phyloP scores from a whole-genome alignment of 2,329 filamentous ascomycete genomes.

The Scytalidium lignicola region DNA sequence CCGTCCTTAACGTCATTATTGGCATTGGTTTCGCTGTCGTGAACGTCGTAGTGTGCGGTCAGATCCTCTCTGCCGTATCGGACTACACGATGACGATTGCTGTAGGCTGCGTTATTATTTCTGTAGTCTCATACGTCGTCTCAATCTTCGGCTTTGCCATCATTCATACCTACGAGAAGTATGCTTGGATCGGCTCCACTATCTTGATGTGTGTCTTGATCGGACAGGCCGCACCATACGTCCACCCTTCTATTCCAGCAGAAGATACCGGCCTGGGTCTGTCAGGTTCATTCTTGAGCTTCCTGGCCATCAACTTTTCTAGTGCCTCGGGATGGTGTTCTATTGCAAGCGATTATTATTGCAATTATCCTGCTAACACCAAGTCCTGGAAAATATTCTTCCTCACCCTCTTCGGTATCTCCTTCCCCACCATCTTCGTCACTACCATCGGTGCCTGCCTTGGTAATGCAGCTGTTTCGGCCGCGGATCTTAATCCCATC shows the following conservation, averaged over 20 bases:
- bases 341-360: slow-evolving; percentile 27
- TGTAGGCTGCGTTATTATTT: slow-evolving; percentile 28
- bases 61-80: slow-evolving; percentile 25
- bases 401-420: slow-evolving; percentile 22
- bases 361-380: slow-evolving; percentile 26
- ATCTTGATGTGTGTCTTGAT: slow-evolving; percentile 43
- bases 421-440: slow-evolving; percentile 30
- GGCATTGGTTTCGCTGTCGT: slow-evolving; percentile 36
- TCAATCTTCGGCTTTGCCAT: slow-evolving; percentile 32
- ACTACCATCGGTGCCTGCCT: slow-evolving; percentile 38
- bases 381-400: slow-evolving; percentile 26
- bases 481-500: slow-evolving; percentile 30
- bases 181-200: slow-evolving; percentile 42
- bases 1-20: slow-evolving; percentile 40
- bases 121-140: slow-evolving; percentile 21
- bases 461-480: slow-evolving; percentile 32
- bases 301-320: slow-evolving; percentile 24
- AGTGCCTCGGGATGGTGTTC: slow-evolving; percentile 25
- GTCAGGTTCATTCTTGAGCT: slow-evolving; percentile 26
- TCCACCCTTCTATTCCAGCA: slow-evolving; percentile 32
- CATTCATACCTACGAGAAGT: slow-evolving; percentile 42
- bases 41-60: slow-evolving; percentile 41
- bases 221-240: slow-evolving; percentile 38
- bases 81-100: slow-evolving; percentile 36
- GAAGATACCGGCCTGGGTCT: slow-evolving; percentile 28